phyloP scores from a whole-genome alignment of 208 protist genomes.

The Leishmania amazonensis region DNA sequence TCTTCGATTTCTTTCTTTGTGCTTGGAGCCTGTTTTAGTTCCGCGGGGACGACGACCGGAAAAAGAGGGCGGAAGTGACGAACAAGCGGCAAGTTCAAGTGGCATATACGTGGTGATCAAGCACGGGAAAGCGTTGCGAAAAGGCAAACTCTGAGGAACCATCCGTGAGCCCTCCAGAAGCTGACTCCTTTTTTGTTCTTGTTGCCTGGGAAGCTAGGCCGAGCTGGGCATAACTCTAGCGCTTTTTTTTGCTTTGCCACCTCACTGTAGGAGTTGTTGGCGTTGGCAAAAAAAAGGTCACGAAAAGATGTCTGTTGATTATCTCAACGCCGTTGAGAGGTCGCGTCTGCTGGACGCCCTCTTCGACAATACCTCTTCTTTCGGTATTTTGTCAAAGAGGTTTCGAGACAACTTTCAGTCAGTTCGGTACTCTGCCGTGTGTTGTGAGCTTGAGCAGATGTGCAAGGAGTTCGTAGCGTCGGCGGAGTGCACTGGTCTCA shows the following conservation, averaged over 20 bases:
- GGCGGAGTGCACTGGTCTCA: slow-evolving; percentile 48
- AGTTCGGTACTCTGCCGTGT: slow-evolving; percentile 41
- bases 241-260: background rate
- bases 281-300: background rate
- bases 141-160: background rate
- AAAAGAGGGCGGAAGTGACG: background rate
- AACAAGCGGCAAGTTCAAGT: background rate
- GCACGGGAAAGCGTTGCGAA: background rate
- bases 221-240: background rate
- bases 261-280: background rate
- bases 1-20: background rate
- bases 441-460: slow-evolving; percentile 38
- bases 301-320: slow-evolving; percentile 22
- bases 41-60: background rate
- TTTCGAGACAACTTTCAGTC: slow-evolving; percentile 57
- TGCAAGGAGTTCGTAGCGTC: slow-evolving; percentile 49
- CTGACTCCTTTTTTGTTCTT: background rate
- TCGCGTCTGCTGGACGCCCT: slow-evolving; percentile 30
- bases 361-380: slow-evolving; percentile 40
- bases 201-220: background rate
- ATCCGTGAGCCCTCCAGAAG: background rate
- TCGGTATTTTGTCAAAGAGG: slow-evolving; percentile 46
- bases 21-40: no score
- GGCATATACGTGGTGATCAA: background rate
- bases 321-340: slow-evolving; percentile 27